These are phyloP conservation scores for Erysimum cheiranthoides DNA, from an alignment of 345 rosid species.

Conservation along the genomic window DNA sequence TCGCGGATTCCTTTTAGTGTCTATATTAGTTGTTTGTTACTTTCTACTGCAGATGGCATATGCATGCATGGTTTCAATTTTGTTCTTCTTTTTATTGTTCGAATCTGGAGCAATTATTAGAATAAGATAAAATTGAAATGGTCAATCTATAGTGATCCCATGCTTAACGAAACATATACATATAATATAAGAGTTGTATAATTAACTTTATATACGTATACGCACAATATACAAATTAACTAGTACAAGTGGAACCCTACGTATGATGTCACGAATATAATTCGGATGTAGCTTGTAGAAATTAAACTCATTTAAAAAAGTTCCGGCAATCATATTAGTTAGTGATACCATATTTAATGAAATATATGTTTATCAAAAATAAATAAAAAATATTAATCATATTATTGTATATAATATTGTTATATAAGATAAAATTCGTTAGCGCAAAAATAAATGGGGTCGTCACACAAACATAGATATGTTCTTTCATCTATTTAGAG, in stretches of 20 bases:
- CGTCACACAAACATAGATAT: conserved; percentile 6
- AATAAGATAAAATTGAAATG: conserved; percentile 19
- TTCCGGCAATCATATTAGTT: conserved; percentile 7
- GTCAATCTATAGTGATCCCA: conserved; percentile 35
- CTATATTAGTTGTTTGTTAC: not conserved
- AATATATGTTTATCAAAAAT: not conserved
- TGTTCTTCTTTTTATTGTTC: conserved; percentile 1
- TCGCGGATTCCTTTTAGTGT: not conserved
- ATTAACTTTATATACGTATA: not conserved
- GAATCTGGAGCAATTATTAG: conserved; percentile 8
- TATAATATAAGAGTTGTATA: not conserved
- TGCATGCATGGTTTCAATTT: conserved; percentile 8
- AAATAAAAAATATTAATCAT: not conserved
- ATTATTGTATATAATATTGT: not conserved
- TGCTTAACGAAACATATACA: conserved; percentile 29
- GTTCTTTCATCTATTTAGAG: not conserved
- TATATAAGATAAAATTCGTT: not conserved
- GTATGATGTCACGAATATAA: conserved; percentile 33
- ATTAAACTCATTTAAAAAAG: conserved; percentile 14
- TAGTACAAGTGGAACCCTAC: conserved; percentile 35
- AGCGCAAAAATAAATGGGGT: not conserved
- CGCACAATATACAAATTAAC: conserved; percentile 5
- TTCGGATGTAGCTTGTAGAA: conserved; percentile 36
- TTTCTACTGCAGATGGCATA: not conserved
- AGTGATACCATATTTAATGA: not conserved